These are phyloP conservation scores for Angomonas deanei DNA, from an alignment of 208 protist genomes.

Conservation along the genomic window DNA sequence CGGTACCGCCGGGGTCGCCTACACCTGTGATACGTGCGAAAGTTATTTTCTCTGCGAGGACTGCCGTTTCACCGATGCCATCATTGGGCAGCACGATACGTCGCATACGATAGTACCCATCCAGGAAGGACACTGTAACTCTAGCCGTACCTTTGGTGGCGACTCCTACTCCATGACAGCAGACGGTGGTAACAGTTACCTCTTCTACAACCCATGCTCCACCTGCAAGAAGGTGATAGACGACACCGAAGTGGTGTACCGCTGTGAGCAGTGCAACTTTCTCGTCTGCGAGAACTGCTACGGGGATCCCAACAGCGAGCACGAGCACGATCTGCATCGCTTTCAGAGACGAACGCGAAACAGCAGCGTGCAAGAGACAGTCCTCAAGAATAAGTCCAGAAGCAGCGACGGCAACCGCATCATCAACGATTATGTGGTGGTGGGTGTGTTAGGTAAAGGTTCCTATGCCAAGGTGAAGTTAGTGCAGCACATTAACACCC, in stretches of 20 bases:
- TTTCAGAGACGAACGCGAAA: constrained; percentile 46
- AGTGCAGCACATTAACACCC: constrained; percentile 67
- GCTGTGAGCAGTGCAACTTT: constrained; percentile 66
- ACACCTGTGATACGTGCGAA: constrained; percentile 48
- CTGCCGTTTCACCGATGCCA: constrained; percentile 29
- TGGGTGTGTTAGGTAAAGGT: constrained; percentile 70
- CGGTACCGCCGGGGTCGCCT: constrained; percentile 28
- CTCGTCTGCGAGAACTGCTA: constrained; percentile 59
- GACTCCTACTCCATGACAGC: constrained; percentile 23
- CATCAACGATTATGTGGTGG: constrained; percentile 89
- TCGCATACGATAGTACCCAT: constrained; percentile 39
- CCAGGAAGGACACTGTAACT: constrained; percentile 36
- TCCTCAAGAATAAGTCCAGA: constrained; percentile 44
- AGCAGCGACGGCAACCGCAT: constrained; percentile 78
- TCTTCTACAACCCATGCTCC: constrained; percentile 77
- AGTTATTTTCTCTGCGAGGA: constrained; percentile 51
- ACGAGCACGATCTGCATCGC: constrained; percentile 52
- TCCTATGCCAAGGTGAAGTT: constrained; percentile 87
- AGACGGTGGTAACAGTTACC: constrained; percentile 35
- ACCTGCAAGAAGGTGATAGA: constrained; percentile 48
- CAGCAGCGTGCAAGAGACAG: constrained; percentile 29
- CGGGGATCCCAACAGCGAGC: not conserved
- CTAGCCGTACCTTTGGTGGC: constrained; percentile 42
- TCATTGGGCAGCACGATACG: constrained; percentile 26
- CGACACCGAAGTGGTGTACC: constrained; percentile 63